Base-by-base conservation (phyloP, 2,329 filamentous ascomycete species). In the Thermothelomyces thermophilus region DNA sequence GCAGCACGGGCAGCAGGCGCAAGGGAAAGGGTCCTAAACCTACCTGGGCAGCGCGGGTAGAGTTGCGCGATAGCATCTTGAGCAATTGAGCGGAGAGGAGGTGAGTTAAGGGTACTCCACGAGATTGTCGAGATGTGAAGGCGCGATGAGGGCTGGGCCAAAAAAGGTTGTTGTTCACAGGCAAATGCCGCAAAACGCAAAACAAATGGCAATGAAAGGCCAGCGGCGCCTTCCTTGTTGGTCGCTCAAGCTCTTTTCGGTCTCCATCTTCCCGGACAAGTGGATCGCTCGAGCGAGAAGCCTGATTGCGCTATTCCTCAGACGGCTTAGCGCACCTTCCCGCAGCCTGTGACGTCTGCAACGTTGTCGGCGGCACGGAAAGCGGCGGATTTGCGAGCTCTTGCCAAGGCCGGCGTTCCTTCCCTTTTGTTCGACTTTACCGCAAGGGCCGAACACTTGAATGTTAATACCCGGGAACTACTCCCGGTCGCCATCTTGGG, bases 41-140 rank as follows among this genome's bases (percentile, higher is more conserved):
- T 74, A 81, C 78, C 77, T 80, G 75, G 61, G 77, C 76, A 67
- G 76, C 69, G 66, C 75, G 67, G 59, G 73, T 60, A 64, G 77
- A 76, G 69, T 73, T 74, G 69, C 76, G 75, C 66, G 77, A 80
- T 68, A 82, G 65, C 78, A 82, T 82, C 58, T 62, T 76, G 66
- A 39, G 47, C 45, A 57, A 59, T 61, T 57, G 54, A 47, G 46
- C 35, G 24, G 48, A 42, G 53, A 47, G 47, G 39, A 41, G 17
- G 42, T 20, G 22, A 24, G 43, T 36, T 37, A 34, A 13, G 30
- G 39, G 20, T 28, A 14, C 24, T 55, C 50, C 41, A 49, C 31
- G 28, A 45, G 26, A n/a, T 34, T 16, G 39, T 42, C 43, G 37
- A 35, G 28, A 46, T 45, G 33, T 49, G 48, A 31, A 48, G 19